These are phyloP conservation scores for Kluyveromyces wickerhamii DNA, from an alignment of 805 yeast species.

Conservation along the genomic window DNA sequence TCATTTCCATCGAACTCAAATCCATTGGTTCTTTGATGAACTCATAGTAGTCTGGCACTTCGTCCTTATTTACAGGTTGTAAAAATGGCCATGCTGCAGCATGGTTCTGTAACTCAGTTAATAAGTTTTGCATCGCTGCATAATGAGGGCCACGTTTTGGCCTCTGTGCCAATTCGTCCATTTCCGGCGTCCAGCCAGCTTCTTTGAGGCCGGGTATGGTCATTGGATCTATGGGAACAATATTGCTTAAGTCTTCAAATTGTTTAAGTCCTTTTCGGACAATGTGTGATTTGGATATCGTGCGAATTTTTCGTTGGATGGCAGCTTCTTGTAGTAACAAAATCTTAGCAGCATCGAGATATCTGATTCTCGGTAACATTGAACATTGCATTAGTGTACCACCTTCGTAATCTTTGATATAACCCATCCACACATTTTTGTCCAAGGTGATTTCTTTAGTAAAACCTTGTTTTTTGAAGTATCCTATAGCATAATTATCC, in stretches of 20 bases:
- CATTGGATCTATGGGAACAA: constrained; percentile 64
- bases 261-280: constrained; percentile 74
- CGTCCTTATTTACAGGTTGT: constrained; percentile 85
- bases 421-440: constrained; percentile 91
- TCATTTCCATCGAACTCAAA: constrained; percentile 87
- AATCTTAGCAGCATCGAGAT: constrained; percentile 82
- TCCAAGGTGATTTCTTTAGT: constrained; percentile 89
- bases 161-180: constrained; percentile 92
- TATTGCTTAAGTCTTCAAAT: constrained; percentile 45
- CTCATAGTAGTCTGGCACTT: constrained; percentile 93
- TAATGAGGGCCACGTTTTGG: constrained; percentile 94
- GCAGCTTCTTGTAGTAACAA: constrained; percentile 87
- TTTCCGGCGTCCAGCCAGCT: constrained; percentile 97
- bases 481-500: constrained; percentile 97
- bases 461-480: constrained; percentile 96
- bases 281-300: constrained; percentile 69
- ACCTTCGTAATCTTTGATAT: constrained; percentile 97
- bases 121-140: constrained; percentile 82
- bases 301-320: constrained; percentile 71
- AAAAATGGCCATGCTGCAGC: constrained; percentile 98
- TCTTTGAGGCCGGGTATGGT: constrained; percentile 84
- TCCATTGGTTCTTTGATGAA: constrained; percentile 99
- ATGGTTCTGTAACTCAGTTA: constrained; percentile 85
- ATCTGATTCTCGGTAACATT: constrained; percentile 83
- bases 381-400: constrained; percentile 97